phyloP scores from a whole-genome alignment of 148 eudicot genomes.

The Camellia granthamiana region DNA sequence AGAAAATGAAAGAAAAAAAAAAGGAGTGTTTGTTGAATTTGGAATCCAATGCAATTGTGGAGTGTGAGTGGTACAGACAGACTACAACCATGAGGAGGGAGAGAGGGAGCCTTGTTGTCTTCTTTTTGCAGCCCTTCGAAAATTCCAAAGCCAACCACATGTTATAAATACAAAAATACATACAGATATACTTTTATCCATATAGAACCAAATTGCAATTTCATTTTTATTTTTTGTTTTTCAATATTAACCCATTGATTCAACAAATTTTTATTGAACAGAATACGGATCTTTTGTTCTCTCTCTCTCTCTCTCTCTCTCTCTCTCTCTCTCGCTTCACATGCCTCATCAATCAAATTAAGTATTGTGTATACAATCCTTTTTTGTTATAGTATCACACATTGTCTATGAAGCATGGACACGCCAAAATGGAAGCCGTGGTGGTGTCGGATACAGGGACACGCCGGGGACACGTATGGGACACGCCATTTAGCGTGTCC shows the following conservation, averaged over 20 bases:
- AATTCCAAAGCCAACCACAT: background rate
- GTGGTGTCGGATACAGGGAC: no score
- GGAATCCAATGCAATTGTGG: no score
- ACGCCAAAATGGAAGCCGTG: no score
- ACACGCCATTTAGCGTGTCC: no score
- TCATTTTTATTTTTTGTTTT: background rate
- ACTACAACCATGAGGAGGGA: no score
- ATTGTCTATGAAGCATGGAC: background rate
- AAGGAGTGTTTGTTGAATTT: no score
- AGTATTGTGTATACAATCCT: background rate
- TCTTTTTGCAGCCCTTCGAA: background rate
- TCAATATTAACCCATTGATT: no score
- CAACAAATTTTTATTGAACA: background rate
- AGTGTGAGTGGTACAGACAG: no score
- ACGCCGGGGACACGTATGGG: no score
- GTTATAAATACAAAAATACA: background rate
- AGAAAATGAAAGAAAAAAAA: no score
- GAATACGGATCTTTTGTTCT: background rate
- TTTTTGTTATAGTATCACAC: conserved; percentile 1
- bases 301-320: no score
- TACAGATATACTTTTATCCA: background rate
- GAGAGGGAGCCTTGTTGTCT: no score
- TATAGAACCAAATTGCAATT: background rate
- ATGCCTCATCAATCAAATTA: background rate
- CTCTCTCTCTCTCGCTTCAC: background rate